Percentiles rank a stretch among this genome's conserved stretches.
phyloP scores from a whole-genome alignment of 83 land plant species.

The Larix sibirica region DNA sequence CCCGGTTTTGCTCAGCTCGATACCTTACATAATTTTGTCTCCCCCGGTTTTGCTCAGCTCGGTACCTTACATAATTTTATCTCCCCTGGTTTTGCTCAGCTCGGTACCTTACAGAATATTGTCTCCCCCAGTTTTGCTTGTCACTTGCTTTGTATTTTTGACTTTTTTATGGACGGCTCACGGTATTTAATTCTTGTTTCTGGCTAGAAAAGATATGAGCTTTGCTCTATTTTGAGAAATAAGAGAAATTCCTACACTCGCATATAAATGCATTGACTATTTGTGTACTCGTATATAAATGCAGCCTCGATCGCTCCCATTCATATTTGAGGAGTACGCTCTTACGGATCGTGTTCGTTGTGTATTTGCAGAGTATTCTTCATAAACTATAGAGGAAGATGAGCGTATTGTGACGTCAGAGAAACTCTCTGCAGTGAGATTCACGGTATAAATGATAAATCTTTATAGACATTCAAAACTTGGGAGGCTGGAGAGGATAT shows the following conservation, averaged over 20 bases:
- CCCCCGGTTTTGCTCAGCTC: too few relatives aligned
- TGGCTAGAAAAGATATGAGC: not conserved
- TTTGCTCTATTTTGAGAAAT: not conserved
- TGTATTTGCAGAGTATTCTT: not conserved
- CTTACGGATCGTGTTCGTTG: not conserved
- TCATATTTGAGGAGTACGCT: not conserved
- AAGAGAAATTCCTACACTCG: not conserved
- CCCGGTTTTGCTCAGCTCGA: not conserved
- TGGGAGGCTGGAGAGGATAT: not conserved
- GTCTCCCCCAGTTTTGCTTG: not conserved
- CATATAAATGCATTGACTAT: not conserved
- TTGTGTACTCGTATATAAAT: not conserved
- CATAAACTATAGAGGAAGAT: too few relatives aligned
- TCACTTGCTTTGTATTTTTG: not conserved
- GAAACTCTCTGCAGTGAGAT: too few relatives aligned
- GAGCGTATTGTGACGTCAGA: too few relatives aligned
- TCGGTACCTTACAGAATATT: too few relatives aligned
- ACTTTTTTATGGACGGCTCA: not conserved
- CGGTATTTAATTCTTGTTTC: not conserved
- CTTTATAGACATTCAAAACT: not conserved
- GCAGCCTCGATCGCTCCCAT: not conserved
- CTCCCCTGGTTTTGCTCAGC: too few relatives aligned
- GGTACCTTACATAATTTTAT: too few relatives aligned
- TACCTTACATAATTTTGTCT: too few relatives aligned
- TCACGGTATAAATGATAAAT: not conserved